phyloP scores from a whole-genome alignment of 2,329 filamentous ascomycete species.

The Ophiosphaerella korrae region DNA sequence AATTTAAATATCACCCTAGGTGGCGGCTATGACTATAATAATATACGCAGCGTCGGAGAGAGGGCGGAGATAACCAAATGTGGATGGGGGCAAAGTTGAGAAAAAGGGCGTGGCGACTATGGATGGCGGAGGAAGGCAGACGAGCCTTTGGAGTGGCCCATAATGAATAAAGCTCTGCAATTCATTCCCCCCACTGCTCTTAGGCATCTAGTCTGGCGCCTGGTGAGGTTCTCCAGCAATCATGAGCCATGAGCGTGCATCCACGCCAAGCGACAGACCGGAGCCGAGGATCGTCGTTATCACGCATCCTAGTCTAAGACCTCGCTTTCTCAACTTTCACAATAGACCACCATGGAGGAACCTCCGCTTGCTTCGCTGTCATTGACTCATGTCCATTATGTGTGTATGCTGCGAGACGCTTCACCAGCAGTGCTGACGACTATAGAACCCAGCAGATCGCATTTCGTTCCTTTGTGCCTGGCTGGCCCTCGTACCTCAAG shows the following conservation, averaged over 20 bases:
- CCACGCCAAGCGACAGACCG: conserved; percentile 7
- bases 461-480: conserved; percentile 89
- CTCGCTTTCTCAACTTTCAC: neutral
- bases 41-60: conserved; percentile 7
- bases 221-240: no score
- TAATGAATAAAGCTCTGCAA: conserved; percentile 12
- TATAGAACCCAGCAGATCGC: conserved; percentile 80
- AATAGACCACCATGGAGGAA: conserved; percentile 49
- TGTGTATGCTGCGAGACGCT: conserved; percentile 51
- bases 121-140: conserved; percentile 14
- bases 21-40: neutral
- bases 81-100: conserved; percentile 1
- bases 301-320: neutral
- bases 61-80: conserved; percentile 14
- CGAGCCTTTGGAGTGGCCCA: conserved; percentile 18
- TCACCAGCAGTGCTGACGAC: conserved; percentile 19
- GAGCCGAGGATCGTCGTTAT: conserved; percentile 14
- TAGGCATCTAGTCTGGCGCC: no score
- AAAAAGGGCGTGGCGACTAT: conserved; percentile 26
- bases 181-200: neutral
- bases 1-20: neutral
- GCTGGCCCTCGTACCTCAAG: conserved; percentile 92
- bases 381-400: conserved; percentile 95
- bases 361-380: conserved; percentile 83
- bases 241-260: neutral